Percentiles rank a stretch among this genome's conserved stretches.
phyloP scores from a whole-genome alignment of 2,329 filamentous ascomycete genomes.

The Metarhizium brunneum region DNA sequence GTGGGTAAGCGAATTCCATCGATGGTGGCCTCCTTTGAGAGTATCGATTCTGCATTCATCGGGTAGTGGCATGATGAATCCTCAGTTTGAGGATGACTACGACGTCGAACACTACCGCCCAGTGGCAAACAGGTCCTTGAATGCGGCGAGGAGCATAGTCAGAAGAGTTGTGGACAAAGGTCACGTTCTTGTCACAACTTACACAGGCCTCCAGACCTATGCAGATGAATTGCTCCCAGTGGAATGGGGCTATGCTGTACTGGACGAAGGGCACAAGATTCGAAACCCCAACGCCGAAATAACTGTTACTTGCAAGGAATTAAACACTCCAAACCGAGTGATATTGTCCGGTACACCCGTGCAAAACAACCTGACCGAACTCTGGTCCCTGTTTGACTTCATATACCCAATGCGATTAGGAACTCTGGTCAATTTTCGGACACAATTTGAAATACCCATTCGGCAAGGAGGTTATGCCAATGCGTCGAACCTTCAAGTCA shows the following conservation, averaged over 20 bases:
- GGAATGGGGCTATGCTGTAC: conserved; percentile 86
- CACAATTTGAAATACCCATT: conserved; percentile 90
- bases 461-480: conserved; percentile 90
- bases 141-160: conserved; percentile 70
- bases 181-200: conserved; percentile 91
- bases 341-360: conserved; percentile 96
- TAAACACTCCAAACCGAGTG: conserved; percentile 80
- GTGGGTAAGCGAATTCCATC: conserved; percentile 97
- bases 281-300: conserved; percentile 93
- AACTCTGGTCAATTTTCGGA: conserved; percentile 81
- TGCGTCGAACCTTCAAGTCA: conserved; percentile 85
- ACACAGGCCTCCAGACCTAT: conserved; percentile 91
- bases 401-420: conserved; percentile 94
- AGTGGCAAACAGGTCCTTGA: conserved; percentile 26
- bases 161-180: conserved; percentile 74
- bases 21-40: conserved; percentile 97
- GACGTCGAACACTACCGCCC: conserved; percentile 35
- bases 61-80: conserved; percentile 90
- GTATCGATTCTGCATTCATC: conserved; percentile 94
- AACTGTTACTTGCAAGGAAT: conserved; percentile 89
- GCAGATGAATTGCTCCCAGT: conserved; percentile 71
- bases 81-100: conserved; percentile 50
- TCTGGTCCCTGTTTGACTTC: conserved; percentile 98
- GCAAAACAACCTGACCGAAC: conserved; percentile 89
- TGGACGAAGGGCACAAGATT: conserved; percentile 98